phyloP scores from a whole-genome alignment of 75 land plant species.

The Sequoia sempervirens region DNA sequence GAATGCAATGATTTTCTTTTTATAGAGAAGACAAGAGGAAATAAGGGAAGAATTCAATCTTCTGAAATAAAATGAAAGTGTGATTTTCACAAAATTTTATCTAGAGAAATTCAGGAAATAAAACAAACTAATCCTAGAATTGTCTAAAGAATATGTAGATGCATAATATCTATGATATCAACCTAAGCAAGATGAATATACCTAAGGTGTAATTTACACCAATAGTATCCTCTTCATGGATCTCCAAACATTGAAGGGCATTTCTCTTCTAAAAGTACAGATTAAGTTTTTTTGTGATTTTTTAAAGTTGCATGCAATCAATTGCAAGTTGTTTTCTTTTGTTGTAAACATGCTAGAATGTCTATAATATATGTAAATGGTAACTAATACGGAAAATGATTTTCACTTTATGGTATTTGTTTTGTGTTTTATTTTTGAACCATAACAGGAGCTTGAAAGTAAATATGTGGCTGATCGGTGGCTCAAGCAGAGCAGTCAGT shows the following conservation, averaged over 20 bases:
- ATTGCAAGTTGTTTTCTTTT: neutral
- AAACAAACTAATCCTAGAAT: no score
- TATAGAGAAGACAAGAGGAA: no score
- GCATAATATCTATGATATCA: no score
- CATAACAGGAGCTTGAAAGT: constrained; percentile 51
- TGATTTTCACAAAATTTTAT: no score
- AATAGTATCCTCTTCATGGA: no score
- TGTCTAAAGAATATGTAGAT: no score
- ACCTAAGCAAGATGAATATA: no score
- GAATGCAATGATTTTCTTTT: no score
- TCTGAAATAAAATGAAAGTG: no score
- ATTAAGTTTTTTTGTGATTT: neutral
- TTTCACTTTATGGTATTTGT: neutral
- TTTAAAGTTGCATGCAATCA: neutral
- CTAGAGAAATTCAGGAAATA: no score
- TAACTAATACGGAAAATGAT: neutral
- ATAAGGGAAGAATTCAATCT: no score
- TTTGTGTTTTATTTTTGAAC: neutral
- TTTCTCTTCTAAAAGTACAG: neutral
- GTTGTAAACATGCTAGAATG: neutral
- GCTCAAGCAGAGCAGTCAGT: constrained; percentile 37
- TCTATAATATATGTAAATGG: neutral
- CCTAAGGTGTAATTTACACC: no score
- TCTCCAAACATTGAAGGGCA: neutral
- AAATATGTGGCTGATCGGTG: constrained; percentile 35